phyloP scores from a whole-genome alignment of 2,329 filamentous ascomycete species.

The Epichloe scottii region DNA sequence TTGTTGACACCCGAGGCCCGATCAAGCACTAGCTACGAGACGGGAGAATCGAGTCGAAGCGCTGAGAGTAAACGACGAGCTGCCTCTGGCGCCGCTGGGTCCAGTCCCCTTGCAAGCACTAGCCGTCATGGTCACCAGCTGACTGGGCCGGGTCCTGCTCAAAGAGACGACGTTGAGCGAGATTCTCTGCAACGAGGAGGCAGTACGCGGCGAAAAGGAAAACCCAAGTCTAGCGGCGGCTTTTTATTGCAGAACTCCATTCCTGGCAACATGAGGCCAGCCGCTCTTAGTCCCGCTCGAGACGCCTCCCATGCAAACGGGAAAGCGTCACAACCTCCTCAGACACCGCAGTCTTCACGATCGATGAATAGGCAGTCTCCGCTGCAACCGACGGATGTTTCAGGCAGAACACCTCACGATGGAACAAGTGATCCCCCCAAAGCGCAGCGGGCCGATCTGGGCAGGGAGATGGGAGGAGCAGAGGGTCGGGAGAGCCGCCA shows the following conservation, averaged over 20 bases:
- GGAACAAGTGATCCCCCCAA: neutral
- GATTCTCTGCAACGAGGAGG: conserved; percentile 10
- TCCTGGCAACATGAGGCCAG: conserved; percentile 18
- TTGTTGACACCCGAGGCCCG: conserved; percentile 7
- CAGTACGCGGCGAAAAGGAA: conserved; percentile 23
- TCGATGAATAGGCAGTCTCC: neutral
- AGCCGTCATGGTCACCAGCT: conserved; percentile 3
- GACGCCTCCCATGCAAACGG: conserved; percentile 12
- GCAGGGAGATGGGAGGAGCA: neutral
- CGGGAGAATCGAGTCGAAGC: conserved; percentile 28
- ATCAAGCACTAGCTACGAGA: conserved; percentile 24
- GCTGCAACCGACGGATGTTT: neutral
- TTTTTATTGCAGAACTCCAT: conserved; percentile 38
- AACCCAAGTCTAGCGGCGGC: conserved; percentile 33
- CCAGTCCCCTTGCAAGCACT: conserved; percentile 9
- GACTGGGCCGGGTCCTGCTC: conserved; percentile 3
- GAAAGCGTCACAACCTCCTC: conserved; percentile 7
- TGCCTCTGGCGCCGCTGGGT: conserved; percentile 14
- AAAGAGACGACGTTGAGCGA: neutral
- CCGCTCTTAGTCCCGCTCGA: conserved; percentile 17
- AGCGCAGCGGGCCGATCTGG: neutral
- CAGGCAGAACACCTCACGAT: neutral
- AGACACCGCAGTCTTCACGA: conserved; percentile 1
- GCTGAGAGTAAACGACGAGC: neutral
- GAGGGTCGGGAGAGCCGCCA: neutral